phyloP scores from a whole-genome alignment of 306 rosid genomes.

The Hippophae rhamnoides region DNA sequence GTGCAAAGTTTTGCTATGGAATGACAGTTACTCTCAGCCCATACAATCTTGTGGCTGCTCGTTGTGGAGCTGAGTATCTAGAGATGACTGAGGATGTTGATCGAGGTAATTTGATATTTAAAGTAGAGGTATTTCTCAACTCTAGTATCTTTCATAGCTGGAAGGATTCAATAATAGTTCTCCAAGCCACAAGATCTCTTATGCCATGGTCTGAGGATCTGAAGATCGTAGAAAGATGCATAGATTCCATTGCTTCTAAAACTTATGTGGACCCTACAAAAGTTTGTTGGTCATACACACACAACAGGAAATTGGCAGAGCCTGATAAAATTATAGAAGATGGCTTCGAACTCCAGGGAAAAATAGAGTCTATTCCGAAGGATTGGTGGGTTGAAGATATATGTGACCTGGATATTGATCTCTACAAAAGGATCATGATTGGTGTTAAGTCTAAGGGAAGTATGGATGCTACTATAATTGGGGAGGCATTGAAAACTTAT shows the following conservation, averaged over 20 bases:
- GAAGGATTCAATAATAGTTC: constrained; percentile 94
- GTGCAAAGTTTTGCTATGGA: constrained; percentile 94
- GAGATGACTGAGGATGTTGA: constrained; percentile 90
- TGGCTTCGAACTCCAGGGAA: constrained; percentile 32
- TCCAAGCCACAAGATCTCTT: constrained; percentile 77
- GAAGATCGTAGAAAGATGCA: constrained; percentile 83
- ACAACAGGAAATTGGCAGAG: constrained; percentile 62
- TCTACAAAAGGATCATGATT: constrained; percentile 71
- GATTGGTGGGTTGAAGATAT: constrained; percentile 99
- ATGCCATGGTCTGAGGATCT: constrained; percentile 92
- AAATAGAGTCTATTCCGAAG: constrained; percentile 52
- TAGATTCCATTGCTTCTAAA: constrained; percentile 90
- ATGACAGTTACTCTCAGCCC: constrained; percentile 92
- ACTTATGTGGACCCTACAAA: constrained; percentile 73
- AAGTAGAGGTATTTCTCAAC: constrained; percentile 89
- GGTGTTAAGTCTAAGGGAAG: constrained; percentile 86
- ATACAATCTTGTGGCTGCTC: constrained; percentile 90
- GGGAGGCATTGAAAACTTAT: constrained; percentile 83
- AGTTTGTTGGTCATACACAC: constrained; percentile 88
- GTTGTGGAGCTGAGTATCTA: constrained; percentile 89
- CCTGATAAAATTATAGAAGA: constrained; percentile 51
- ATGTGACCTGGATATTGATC: constrained; percentile 90
- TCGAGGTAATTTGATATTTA: constrained; percentile 67
- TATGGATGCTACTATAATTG: constrained; percentile 82
- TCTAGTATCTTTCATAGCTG: constrained; percentile 89